phyloP scores from a whole-genome alignment of 2,329 filamentous ascomycete species.

The Penicillium capsulatum region DNA sequence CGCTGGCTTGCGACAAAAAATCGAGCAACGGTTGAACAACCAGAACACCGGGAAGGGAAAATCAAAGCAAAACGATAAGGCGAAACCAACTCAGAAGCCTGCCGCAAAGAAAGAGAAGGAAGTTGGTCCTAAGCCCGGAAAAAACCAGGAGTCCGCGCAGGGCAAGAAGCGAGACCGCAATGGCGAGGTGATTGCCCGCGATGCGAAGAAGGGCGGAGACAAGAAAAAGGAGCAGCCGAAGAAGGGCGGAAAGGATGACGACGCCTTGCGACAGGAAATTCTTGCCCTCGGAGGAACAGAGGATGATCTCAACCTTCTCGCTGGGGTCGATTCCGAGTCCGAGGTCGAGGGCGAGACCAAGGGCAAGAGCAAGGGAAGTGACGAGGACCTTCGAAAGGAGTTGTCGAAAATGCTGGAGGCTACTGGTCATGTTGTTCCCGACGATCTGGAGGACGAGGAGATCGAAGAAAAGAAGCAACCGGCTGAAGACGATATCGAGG shows the following conservation, averaged over 20 bases:
- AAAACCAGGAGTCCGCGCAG: slow-evolving; percentile 25
- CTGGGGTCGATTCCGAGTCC: slow-evolving; percentile 43
- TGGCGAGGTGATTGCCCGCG: slow-evolving; percentile 41
- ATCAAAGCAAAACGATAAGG: slow-evolving; percentile 28
- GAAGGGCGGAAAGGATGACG: slow-evolving; percentile 21
- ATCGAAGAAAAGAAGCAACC: slow-evolving; percentile 27
- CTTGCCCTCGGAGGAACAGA: slow-evolving; percentile 47
- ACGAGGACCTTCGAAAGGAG: slow-evolving; percentile 42
- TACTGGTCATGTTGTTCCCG: slow-evolving; percentile 35
- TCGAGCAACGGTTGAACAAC: slow-evolving; percentile 40
- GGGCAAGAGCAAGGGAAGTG: slow-evolving; percentile 25
- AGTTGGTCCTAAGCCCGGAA: slow-evolving; percentile 15
- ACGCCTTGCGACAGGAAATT: slow-evolving; percentile 43
- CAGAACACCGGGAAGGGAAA: slow-evolving; percentile 31
- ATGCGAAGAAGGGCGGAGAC: slow-evolving; percentile 28
- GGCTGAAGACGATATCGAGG: slow-evolving; percentile 36
- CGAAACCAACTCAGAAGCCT: slow-evolving; percentile 14
- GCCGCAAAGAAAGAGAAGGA: slow-evolving; percentile 29
- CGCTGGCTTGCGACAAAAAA: slow-evolving; percentile 40
- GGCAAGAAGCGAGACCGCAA: slow-evolving; percentile 47
- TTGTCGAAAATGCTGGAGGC: slow-evolving; percentile 35
- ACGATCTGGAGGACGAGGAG: slow-evolving; percentile 31
- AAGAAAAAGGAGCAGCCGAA: slow-evolving; percentile 17
- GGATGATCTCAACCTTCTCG: slow-evolving; percentile 47
- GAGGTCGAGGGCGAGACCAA: slow-evolving; percentile 40